A percentile compares a stretch with the other conserved stretches of the same genome.
Conservation (phyloP, 352 stramenopile species). For the Thraustotheca clavata region DNA sequence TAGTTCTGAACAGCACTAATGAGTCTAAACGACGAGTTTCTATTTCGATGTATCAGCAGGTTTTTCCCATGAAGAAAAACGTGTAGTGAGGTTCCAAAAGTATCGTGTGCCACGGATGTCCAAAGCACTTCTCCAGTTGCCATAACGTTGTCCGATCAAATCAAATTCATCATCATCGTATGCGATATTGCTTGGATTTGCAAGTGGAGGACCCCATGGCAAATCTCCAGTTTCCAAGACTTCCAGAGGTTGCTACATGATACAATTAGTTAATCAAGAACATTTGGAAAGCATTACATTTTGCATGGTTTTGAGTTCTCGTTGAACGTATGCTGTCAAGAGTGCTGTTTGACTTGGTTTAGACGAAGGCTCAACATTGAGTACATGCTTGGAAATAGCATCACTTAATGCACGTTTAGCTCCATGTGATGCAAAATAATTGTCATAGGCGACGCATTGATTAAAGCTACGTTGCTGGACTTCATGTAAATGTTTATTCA, state of each 20-base stretch:
- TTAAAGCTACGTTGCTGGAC: slow-evolving; percentile 95
- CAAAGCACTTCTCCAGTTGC: slow-evolving; percentile 76
- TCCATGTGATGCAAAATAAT: slow-evolving; percentile 50
- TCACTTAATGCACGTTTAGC: slow-evolving; percentile 39
- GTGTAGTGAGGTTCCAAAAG: slow-evolving; percentile 82
- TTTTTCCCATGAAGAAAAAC: slow-evolving; percentile 68
- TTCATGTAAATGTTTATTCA: slow-evolving; percentile 95
- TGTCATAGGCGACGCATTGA: slow-evolving; percentile 92
- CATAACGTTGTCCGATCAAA: slow-evolving; percentile 72
- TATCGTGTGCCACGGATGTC: slow-evolving; percentile 82
- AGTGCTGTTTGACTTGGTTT: slow-evolving; percentile 50
- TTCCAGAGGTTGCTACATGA: slow-evolving; percentile 4
- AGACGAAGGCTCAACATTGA: slow-evolving; percentile 54
- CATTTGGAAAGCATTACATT: slow-evolving; percentile 43
- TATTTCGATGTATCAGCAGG: slow-evolving; percentile 29
- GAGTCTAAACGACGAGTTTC: no score
- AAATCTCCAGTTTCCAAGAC: slow-evolving; percentile 40
- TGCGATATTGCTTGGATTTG: background rate
- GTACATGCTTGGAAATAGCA: slow-evolving; percentile 59
- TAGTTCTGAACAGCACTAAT: no score
- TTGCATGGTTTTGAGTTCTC: slow-evolving; percentile 71
- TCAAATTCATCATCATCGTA: slow-evolving; percentile 43
- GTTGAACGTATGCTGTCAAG: slow-evolving; percentile 65
- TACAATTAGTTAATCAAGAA: slow-evolving; percentile 27
- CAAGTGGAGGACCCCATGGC: slow-evolving; percentile 46